phyloP scores from a whole-genome alignment of 345 rosid species.

The Gossypium raimondii region DNA sequence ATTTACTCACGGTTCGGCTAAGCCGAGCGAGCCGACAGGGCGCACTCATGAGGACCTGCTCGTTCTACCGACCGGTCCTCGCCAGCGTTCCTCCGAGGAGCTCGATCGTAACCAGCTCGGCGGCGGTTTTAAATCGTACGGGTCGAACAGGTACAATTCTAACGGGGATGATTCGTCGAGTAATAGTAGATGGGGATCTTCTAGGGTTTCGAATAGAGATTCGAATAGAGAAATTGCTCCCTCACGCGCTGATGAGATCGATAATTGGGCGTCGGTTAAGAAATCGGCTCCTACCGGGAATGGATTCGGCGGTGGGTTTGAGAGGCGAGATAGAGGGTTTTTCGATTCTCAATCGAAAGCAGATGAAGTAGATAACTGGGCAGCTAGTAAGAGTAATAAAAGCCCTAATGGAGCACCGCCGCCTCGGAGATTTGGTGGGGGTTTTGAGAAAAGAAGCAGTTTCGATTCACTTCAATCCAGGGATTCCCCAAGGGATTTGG shows the following conservation, averaged over 20 bases:
- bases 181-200: conserved; percentile 20
- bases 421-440: conserved; percentile 37
- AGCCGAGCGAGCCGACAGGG: conserved; percentile 32
- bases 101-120: conserved; percentile 71
- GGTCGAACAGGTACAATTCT: conserved; percentile 25
- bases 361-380: conserved; percentile 86
- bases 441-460: conserved; percentile 60
- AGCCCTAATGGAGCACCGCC: conserved; percentile 24
- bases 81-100: conserved; percentile 79
- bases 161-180: conserved; percentile 50
- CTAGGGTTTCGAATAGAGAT: conserved; percentile 50
- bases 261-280: conserved; percentile 80
- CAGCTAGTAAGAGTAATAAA: conserved; percentile 40
- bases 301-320: conserved; percentile 26
- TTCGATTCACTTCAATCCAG: conserved; percentile 62
- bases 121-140: conserved; percentile 64
- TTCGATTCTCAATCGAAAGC: conserved; percentile 81
- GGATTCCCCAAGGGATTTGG: conserved; percentile 48
- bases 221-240: conserved; percentile 46
- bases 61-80: conserved; percentile 86
- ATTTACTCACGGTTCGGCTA: conserved; percentile 36
- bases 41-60: conserved; percentile 56
- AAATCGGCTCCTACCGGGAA: conserved; percentile 28
- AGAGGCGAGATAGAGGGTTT: conserved; percentile 49
- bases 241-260: conserved; percentile 89